Percentiles rank a stretch among this genome's conserved stretches.
phyloP scores from a whole-genome alignment of 495 filamentous ascomycete species.

The Evansstolkia leycettana region DNA sequence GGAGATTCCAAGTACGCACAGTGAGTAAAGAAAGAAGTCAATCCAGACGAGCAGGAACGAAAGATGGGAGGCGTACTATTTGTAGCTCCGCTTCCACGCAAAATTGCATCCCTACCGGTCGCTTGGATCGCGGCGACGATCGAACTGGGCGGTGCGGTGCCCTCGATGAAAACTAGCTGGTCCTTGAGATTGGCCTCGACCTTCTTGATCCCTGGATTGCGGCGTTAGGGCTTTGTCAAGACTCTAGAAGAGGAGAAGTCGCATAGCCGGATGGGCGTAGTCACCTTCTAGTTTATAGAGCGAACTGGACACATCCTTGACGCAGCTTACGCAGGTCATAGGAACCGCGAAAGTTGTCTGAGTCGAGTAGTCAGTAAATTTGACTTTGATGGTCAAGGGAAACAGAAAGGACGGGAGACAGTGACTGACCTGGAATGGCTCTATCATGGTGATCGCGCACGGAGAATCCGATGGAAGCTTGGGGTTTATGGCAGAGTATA shows the following conservation, averaged over 20 bases:
- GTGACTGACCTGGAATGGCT: slow-evolving; percentile 42
- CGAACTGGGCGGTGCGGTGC: slow-evolving; percentile 66
- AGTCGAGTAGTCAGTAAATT: slow-evolving; percentile 1
- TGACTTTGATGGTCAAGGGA: background rate
- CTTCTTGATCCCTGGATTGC: slow-evolving; percentile 30
- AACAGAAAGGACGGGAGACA: too few species aligned
- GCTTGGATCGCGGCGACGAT: slow-evolving; percentile 81
- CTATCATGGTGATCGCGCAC: slow-evolving; percentile 37
- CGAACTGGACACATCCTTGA: slow-evolving; percentile 68
- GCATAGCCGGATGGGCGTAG: background rate
- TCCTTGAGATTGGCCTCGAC: slow-evolving; percentile 36
- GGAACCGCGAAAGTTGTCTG: slow-evolving; percentile 93
- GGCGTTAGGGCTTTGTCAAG: slow-evolving; percentile 3
- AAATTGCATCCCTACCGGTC: slow-evolving; percentile 86
- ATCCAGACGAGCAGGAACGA: slow-evolving; percentile 1
- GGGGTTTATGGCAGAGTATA: too few species aligned
- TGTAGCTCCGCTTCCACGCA: slow-evolving; percentile 75
- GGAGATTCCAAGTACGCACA: slow-evolving; percentile 1
- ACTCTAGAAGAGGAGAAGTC: background rate
- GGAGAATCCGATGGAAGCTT: too few species aligned
- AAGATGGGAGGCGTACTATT: slow-evolving; percentile 49
- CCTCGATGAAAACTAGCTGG: slow-evolving; percentile 34
- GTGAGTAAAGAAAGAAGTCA: background rate
- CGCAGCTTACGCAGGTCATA: slow-evolving; percentile 78
- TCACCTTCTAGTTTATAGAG: slow-evolving; percentile 61